These are phyloP conservation scores for Umbilicus rupestris DNA, from an alignment of 164 flowering plant genomes.

Conservation along the genomic window DNA sequence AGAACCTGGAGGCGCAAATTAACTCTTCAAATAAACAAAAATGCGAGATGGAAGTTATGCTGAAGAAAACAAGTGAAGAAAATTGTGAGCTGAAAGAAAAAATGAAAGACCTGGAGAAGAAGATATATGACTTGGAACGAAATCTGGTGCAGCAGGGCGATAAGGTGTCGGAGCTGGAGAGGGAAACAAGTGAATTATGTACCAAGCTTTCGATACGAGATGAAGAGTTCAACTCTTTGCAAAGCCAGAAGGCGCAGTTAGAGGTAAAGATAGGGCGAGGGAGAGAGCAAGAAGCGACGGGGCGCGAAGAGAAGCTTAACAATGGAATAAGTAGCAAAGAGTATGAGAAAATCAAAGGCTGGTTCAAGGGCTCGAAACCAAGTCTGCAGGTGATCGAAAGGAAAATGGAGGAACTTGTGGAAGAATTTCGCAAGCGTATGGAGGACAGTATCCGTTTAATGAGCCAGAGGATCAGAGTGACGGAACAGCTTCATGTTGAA, in stretches of 20 bases:
- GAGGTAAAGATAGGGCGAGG: background rate
- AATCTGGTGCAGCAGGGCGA: background rate
- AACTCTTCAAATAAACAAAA: background rate
- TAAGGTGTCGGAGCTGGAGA: slow-evolving; percentile 2
- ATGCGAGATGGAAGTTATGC: background rate
- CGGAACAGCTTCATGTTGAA: slow-evolving; percentile 54
- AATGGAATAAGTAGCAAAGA: background rate
- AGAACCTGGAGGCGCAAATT: background rate
- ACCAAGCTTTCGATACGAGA: background rate
- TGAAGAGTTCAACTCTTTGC: slow-evolving; percentile 3
- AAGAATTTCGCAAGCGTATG: slow-evolving; percentile 26
- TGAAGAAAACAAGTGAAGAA: background rate
- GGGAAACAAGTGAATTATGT: slow-evolving; percentile 3
- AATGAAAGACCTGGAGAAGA: background rate
- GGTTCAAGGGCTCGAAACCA: slow-evolving; percentile 6
- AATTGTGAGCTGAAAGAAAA: background rate
- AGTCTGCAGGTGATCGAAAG: background rate
- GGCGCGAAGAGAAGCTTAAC: background rate
- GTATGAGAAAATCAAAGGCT: slow-evolving; percentile 3
- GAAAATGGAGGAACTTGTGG: slow-evolving; percentile 23
- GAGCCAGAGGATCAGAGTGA: slow-evolving; percentile 39
- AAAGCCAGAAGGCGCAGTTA: background rate
- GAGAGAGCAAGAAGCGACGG: background rate
- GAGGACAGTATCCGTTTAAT: slow-evolving; percentile 46
- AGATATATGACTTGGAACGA: slow-evolving; percentile 1